These are phyloP conservation scores for Tilletiopsis washingtonensis DNA, from an alignment of 1,284 basidiomycete species.

Conservation along the genomic window DNA sequence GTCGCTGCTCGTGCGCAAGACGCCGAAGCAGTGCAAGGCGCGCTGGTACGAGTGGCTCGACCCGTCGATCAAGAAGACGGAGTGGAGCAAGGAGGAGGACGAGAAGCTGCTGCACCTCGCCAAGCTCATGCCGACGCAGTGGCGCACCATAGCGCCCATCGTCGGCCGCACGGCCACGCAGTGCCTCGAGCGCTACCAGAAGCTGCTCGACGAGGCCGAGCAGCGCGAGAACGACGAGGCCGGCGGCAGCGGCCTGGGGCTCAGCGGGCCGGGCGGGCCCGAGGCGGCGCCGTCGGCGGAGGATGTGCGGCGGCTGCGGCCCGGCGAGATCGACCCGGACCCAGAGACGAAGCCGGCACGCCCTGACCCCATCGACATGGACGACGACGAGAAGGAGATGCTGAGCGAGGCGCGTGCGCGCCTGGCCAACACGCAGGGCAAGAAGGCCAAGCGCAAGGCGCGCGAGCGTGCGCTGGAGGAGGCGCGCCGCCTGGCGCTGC, in stretches of 20 bases:
- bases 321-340: conserved; percentile 97
- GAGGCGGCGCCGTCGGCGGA: conserved; percentile 82
- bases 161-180: conserved; percentile 98
- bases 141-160: conserved; percentile 97
- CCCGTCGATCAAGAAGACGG: conserved; percentile 98
- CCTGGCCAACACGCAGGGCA: conserved; percentile 97
- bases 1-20: conserved; percentile 93
- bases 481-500: conserved; percentile 80
- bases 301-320: conserved; percentile 77
- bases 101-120: conserved; percentile 96
- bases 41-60: conserved; percentile 99
- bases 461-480: conserved; percentile 78
- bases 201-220: conserved; percentile 87
- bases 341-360: conserved; percentile 96
- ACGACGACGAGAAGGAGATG: conserved; percentile 99
- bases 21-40: conserved; percentile 98
- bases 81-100: conserved; percentile 76
- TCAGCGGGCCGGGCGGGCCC: conserved; percentile 66
- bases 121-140: conserved; percentile 99
- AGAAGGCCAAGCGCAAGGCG: conserved; percentile 98
- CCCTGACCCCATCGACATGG: conserved; percentile 99
- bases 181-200: conserved; percentile 96
- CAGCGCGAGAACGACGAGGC: conserved; percentile 29
- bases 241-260: conserved; percentile 50
- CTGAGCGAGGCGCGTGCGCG: conserved; percentile 94